These are phyloP conservation scores for Geosmithia morbida DNA, from an alignment of 2,329 filamentous ascomycete genomes.

Conservation along the genomic window DNA sequence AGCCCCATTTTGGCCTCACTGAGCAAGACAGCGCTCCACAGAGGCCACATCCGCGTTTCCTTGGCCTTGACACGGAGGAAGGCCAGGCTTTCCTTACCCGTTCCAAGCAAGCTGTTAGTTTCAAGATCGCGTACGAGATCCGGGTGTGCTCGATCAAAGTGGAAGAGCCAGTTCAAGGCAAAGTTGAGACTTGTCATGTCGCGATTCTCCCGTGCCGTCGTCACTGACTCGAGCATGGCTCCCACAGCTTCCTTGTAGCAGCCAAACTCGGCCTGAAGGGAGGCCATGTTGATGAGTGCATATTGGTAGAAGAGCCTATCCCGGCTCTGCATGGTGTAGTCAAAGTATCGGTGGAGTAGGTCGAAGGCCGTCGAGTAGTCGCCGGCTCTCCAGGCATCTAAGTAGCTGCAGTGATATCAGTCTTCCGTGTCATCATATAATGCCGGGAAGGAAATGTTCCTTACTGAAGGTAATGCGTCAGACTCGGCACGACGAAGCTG, in stretches of 20 bases:
- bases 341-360: slow-evolving; percentile 85
- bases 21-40: slow-evolving; percentile 71
- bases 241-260: slow-evolving; percentile 82
- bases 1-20: slow-evolving; percentile 75
- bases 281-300: slow-evolving; percentile 81
- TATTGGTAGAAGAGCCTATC: slow-evolving; percentile 88
- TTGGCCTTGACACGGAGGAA: slow-evolving; percentile 79
- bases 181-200: slow-evolving; percentile 91
- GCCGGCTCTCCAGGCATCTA: slow-evolving; percentile 83
- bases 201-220: slow-evolving; percentile 85
- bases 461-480: slow-evolving; percentile 62
- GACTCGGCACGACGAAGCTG: slow-evolving; percentile 52
- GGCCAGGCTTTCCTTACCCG: slow-evolving; percentile 65
- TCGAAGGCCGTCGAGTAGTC: slow-evolving; percentile 87
- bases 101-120: slow-evolving; percentile 59
- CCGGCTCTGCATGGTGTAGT: slow-evolving; percentile 80
- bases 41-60: slow-evolving; percentile 71
- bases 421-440: slow-evolving; percentile 4
- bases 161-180: slow-evolving; percentile 88
- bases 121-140: slow-evolving; percentile 56
- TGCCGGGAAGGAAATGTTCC: not conserved
- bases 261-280: slow-evolving; percentile 89
- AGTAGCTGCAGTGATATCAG: slow-evolving; percentile 41
- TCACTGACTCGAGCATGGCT: slow-evolving; percentile 88
- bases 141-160: slow-evolving; percentile 79